Evolutionary conservation across 2,329 filamentous ascomycete species (phyloP), one percentile per base, ranked within the genome.

Genomic region (Cryphonectria naterciae): DNA sequence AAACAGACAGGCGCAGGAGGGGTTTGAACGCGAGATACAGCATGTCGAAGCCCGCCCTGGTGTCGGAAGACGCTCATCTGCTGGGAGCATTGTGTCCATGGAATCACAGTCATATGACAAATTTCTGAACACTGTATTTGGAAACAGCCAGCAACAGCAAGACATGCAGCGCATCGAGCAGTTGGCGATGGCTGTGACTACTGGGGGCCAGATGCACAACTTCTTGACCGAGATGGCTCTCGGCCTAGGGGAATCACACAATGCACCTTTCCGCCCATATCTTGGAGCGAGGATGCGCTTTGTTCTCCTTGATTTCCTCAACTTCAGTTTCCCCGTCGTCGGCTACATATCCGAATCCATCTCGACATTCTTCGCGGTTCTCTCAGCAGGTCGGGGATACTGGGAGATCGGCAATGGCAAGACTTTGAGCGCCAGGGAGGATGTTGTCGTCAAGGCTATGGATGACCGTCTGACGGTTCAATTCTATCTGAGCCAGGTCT

Each of bases 331-430:
- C 66, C 85, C 88, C 4, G 85, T 91, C 54, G 85, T 95, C 58
- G 89, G 90, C 13, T 97, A 97, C 78, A 90, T 90, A 69, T 87
- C 88, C 0, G 92, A 94, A 68, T 85, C 94, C 4, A 83, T 97
- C 11, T 84, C 86, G 46, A 86, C 91, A 1, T 84, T 93, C 11
- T 80, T 95, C 49, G 86, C 89, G 0, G 84, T 94, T 1, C 82
- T 97, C 22, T 85, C 85, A 3, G 85, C 85, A 25, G 85, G 85
- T 4, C 81, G 82, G 69, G 80, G 79, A 58, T 89, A 88, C 74
- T 88, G 86, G 88, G 86, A 83, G 75, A 81, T 85, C 72, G 87
- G 76, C 79, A 82, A 70, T 35, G 75, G 78, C 25, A 73, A 72
- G 6, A 78, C 81, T 10, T 78, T 87, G 22, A 83, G 84, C 11